Base-by-base conservation (phyloP, 2,329 filamentous ascomycete species). In the Corniculantispora saksenae region DNA sequence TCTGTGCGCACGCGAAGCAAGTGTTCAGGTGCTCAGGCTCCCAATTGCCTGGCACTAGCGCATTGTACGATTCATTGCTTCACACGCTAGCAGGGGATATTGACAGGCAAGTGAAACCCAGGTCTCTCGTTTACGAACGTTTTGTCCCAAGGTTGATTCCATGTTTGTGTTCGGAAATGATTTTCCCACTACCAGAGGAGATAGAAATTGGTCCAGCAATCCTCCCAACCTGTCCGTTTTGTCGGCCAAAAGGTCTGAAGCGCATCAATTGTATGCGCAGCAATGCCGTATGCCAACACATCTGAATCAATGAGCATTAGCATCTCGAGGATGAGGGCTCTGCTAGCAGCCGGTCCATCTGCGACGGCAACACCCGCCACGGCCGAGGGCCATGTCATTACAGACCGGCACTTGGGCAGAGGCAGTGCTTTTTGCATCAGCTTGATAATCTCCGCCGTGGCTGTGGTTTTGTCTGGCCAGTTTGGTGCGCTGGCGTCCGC, bases 161-260 rank as follows among this genome's bases (percentile, higher is more conserved):
- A 15, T 15, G n/a, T 9, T 29, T 43, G 32, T 53, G 8, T 10
- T 51, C 9, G 23, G 21, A 27, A 21, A 27, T 25, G 40, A 25
- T 21, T 25, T 10, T 27, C 13, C 3, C 25, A 6, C 13, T 56
- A 63, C 43, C 54, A 63, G 9, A 58, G 35, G 3, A 63, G 61
- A 15, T 63, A 63, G n/a, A 63, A 63, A 27, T 57, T 43, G 43
- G 25, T 38, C 61, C 61, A 63, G 35, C 61, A 63, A n/a, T 63
- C 32, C 10, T 63, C 61, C 61, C 61, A 63, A 43, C 54, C 54
- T 15, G 54, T 57, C 35, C 58, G 57, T 23, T 51, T 51, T 7
- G 53, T 40, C 3, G 19, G 21, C 61, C 61, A 63, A 19, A 63
- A 63, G 0, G 54, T 21, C 19, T 57, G 29, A 1, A 63, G 43